These are phyloP conservation scores for Mycena polygramma DNA, from an alignment of 768 basidiomycete species.

Conservation along the genomic window DNA sequence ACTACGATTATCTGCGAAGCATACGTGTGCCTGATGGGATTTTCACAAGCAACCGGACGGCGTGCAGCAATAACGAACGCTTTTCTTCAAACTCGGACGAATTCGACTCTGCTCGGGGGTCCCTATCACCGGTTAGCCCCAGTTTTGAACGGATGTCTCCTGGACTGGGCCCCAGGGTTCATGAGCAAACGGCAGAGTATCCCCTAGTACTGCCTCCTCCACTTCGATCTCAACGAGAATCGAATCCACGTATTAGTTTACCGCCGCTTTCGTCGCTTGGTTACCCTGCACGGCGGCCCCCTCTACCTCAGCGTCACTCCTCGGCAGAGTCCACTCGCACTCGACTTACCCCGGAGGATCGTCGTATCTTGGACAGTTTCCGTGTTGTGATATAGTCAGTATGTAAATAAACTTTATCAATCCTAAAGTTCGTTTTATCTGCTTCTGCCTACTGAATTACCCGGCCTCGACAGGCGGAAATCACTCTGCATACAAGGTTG, in stretches of 20 bases:
- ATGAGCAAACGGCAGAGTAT: slow-evolving; percentile 25
- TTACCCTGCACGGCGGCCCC: slow-evolving; percentile 34
- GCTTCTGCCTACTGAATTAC: not conserved
- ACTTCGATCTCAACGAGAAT: slow-evolving; percentile 30
- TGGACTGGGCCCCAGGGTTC: slow-evolving; percentile 32
- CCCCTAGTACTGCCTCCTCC: slow-evolving; percentile 45
- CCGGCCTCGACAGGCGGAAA: not conserved
- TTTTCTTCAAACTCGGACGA: slow-evolving; percentile 63
- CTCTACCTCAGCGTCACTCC: slow-evolving; percentile 39
- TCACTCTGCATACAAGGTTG: not conserved
- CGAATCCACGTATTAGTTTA: slow-evolving; percentile 25
- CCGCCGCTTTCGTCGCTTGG: slow-evolving; percentile 41
- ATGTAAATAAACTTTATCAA: too few species aligned
- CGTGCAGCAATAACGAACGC: slow-evolving; percentile 53
- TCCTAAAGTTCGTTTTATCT: not conserved
- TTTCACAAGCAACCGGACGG: slow-evolving; percentile 76
- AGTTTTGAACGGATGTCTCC: slow-evolving; percentile 36
- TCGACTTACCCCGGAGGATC: slow-evolving; percentile 68
- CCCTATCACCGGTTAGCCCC: slow-evolving; percentile 29
- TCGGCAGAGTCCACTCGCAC: slow-evolving; percentile 38
- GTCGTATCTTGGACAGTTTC: slow-evolving; percentile 68
- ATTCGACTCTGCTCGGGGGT: slow-evolving; percentile 46
- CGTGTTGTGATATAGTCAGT: slow-evolving; percentile 59
- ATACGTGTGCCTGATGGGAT: slow-evolving; percentile 78
- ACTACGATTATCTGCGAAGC: slow-evolving; percentile 78